Base-by-base conservation (phyloP, 2,329 filamentous ascomycete genomes). In the Cordyceps cicadae region DNA sequence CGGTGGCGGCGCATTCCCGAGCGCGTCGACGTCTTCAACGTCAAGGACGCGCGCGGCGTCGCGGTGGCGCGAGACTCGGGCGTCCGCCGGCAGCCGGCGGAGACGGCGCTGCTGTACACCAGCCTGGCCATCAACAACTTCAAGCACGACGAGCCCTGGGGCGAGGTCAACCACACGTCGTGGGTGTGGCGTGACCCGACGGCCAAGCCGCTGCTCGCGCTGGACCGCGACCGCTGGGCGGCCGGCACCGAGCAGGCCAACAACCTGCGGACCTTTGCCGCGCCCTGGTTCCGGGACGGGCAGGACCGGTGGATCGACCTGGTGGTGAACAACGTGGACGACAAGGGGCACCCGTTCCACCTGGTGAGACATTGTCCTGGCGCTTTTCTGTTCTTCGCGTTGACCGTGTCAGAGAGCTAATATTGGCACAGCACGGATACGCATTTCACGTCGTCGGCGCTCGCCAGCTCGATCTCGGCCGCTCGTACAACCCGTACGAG, bases 281-380 rank as follows among this genome's bases (percentile, higher is more conserved):
- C 65, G 14, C 66, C 66, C 0, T 63, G 62, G 62, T 64, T 64
- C 48, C 48, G 56, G 4, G 54, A 63, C 1, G 65, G 65, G 32
- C 19, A 50, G 17, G 71, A 66, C 7, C 62, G 63, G 34, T 81
- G 79, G 77, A 68, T 80, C 1, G 78, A 80, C 63, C 64, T 81
- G 1, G 70, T 79, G 3, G 68, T 81, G 53, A 81, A 81, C 63
- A 81, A 81, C 59, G 68, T 80, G 17, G 79, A 81, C 60, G 78
- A 80, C 46, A 76, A 75, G 7, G 69, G 72, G 0, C 79, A 81
- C 64, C 79, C 79, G 0, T 81, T 81, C 61, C 79, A 81, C 64
- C 62, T 81, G 48, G 76, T 77, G 67, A 60, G 68, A 63, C 26
- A 29, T 8, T 29, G 3, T 29, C 5, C 29, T 5, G 3, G 5